Evolutionary conservation across 805 yeast species (phyloP).

Genomic region (Metschnikowia aberdeeniae): DNA sequence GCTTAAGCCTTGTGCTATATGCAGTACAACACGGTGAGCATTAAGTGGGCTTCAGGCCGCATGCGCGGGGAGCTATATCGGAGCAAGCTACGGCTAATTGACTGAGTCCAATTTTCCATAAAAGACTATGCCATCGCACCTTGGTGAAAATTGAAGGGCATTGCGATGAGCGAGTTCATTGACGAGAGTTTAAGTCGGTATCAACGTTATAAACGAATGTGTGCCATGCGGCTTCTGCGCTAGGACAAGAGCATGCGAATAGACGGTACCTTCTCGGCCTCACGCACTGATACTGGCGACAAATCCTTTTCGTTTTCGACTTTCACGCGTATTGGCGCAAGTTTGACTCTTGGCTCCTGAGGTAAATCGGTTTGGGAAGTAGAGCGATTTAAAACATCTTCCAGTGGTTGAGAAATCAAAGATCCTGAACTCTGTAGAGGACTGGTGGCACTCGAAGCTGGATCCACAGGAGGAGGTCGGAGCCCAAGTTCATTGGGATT

Average conservation of each 20-base stretch:
- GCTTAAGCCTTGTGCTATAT: no score
- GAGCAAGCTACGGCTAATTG: no score
- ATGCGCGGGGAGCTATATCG: no score
- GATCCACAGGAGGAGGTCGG: background rate
- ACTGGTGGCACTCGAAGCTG: background rate
- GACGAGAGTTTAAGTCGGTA: no score
- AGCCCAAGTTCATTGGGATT: constrained; percentile 1
- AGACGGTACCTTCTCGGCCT: constrained; percentile 14
- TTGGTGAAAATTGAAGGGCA: no score
- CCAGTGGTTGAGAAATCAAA: background rate
- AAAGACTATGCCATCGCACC: no score
- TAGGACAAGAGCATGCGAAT: constrained; percentile 16
- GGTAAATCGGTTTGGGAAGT: background rate
- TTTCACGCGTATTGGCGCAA: constrained; percentile 10
- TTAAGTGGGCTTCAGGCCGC: no score
- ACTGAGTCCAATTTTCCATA: no score
- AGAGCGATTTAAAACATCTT: background rate
- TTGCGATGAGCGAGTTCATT: no score
- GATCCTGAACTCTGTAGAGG: constrained; percentile 2
- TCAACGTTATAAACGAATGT: background rate
- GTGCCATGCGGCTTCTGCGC: background rate
- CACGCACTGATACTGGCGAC: constrained; percentile 4
- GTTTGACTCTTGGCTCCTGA: constrained; percentile 3
- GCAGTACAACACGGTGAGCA: no score
- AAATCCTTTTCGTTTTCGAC: background rate